These are phyloP conservation scores for Fraxinus ornus DNA, from an alignment of 305 asterid genomes.

Conservation along the genomic window DNA sequence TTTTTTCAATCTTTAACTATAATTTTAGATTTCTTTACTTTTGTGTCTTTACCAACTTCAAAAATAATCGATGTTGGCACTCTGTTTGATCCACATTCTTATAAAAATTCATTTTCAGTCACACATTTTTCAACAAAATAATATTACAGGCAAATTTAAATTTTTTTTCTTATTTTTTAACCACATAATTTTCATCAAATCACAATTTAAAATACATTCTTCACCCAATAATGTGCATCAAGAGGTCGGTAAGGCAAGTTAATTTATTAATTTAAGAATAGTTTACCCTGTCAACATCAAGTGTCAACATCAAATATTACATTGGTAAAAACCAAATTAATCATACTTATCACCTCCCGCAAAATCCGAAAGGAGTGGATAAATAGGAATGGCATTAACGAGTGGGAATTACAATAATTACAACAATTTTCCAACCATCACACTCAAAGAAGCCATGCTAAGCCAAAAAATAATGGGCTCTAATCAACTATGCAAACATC, in stretches of 20 bases:
- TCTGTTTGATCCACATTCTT: too few relatives aligned
- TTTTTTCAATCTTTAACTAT: background rate
- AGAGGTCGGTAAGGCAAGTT: too few relatives aligned
- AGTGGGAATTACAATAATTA: background rate
- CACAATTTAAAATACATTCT: too few relatives aligned
- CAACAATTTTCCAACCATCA: background rate
- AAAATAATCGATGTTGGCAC: too few relatives aligned
- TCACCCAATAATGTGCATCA: too few relatives aligned
- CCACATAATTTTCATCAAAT: too few relatives aligned
- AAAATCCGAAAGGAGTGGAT: background rate
- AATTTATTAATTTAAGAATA: background rate
- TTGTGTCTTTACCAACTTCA: background rate
- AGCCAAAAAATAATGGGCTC: background rate
- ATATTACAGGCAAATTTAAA: too few relatives aligned
- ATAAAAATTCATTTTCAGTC: too few relatives aligned
- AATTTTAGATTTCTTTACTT: background rate
- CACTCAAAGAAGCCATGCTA: background rate
- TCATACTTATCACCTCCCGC: background rate
- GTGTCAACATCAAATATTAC: background rate
- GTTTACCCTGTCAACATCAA: background rate
- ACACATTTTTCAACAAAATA: too few relatives aligned
- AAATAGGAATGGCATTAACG: background rate
- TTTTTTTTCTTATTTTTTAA: too few relatives aligned
- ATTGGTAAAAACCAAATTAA: background rate
- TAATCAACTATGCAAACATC: background rate